Base-by-base conservation (phyloP, 2,329 filamentous ascomycete genomes). In the Aureobasidium sp. region DNA sequence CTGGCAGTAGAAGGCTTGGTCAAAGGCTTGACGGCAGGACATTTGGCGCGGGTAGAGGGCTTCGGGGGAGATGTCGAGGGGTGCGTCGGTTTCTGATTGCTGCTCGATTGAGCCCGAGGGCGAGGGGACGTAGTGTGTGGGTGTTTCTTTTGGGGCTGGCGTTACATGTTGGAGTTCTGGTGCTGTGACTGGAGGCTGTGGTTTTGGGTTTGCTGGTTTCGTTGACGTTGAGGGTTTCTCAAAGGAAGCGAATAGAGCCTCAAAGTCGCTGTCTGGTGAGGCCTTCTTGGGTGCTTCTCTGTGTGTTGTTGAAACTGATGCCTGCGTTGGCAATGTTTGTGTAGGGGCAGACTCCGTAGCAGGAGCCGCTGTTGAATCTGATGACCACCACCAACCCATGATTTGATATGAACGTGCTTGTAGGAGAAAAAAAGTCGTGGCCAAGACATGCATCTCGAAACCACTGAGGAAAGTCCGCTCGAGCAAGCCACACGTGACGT, bases 1-100 rank as follows among this genome's bases (percentile, higher is more conserved):
- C 73, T 94, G 90, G 82, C 94, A 99, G 80, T 93, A 90, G 83
- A 93, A 97, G 64, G 93, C 92, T 66, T 86, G 83, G 78, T 99
- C 94, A 78, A 99, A 97, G 68, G 91, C 88, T 64, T 87, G 82
- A 57, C 90, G 88, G 80, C 94, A 97, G 70, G 88, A 92, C 87
- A 97, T 94, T 58, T 82, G 85, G 45, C 86, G 86, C 0, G 91
- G 90, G 65, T 94, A 89, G 56, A 90, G 80, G 65, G 86, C 84
- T 66, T 90, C 85, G 67, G 86, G 83, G 63, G 63, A 68, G 65
- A 71, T 70, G 66, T 70, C 67, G 64, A 70, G 64, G 53, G 48
- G 60, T 31, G 39, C 47, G 22, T 53, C 48, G n/a, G 29, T 22
- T 2, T 14, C 27, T 15, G 49, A 41, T 31, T 48, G 47, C 20